A percentile compares a stretch with the other conserved stretches of the same genome.
phyloP scores from a whole-genome alignment of 202 grass and related monocot species.

The Elaeis oleifera region DNA sequence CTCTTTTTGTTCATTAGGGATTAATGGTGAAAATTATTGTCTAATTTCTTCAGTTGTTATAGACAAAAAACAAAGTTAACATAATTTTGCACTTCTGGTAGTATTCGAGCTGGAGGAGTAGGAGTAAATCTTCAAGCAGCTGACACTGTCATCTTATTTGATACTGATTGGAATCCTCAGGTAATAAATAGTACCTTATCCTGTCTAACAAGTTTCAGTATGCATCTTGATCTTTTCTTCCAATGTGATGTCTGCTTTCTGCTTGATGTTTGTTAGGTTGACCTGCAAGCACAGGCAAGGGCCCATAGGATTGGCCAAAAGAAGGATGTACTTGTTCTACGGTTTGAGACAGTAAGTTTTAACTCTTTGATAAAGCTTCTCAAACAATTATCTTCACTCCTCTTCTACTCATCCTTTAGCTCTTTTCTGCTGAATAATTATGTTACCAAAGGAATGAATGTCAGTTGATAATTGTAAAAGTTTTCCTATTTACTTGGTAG shows the following conservation, averaged over 20 bases:
- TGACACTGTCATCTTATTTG: conserved; percentile 98
- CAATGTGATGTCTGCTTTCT: background rate
- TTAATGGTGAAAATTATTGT: no score
- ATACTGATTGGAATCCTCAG: conserved; percentile 99
- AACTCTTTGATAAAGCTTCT: conserved; percentile 9
- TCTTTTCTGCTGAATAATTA: background rate
- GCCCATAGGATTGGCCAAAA: conserved; percentile 99
- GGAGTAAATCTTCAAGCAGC: conserved; percentile 99
- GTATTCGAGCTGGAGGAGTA: conserved; percentile 96
- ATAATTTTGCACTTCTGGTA: conserved; percentile 29
- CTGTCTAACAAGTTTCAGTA: conserved; percentile 1
- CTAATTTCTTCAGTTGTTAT: no score
- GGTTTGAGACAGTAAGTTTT: conserved; percentile 77
- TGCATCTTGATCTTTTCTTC: background rate
- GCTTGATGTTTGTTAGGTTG: conserved; percentile 53
- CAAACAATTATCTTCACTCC: background rate
- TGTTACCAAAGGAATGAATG: no score
- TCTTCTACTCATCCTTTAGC: no score
- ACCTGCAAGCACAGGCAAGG: conserved; percentile 98
- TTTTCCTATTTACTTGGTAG: no score
- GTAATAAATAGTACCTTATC: conserved; percentile 31
- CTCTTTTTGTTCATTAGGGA: no score
- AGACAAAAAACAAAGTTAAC: no score
- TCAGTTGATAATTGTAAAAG: no score
- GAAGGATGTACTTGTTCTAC: conserved; percentile 98